Base-by-base conservation (phyloP, 2,329 filamentous ascomycete species). In the Dactylellina leptospora region DNA sequence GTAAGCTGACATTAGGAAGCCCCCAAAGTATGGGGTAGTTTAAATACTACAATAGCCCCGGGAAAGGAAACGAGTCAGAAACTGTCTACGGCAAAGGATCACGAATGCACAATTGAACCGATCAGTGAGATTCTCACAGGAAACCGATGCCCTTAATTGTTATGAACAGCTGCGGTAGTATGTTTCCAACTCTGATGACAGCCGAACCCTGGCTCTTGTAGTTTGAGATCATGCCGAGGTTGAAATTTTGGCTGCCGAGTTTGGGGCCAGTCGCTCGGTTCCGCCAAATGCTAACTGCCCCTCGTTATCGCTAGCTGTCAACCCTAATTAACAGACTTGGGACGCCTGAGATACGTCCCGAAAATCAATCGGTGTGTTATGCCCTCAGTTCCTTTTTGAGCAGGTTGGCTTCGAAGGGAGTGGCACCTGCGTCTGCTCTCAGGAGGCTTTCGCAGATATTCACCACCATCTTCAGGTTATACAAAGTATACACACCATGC, bases 171-270 rank as follows among this genome's bases (percentile, higher is more conserved):
- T 3, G n/a, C n/a, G n/a, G n/a, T n/a, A n/a, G n/a, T 20, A 20
- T 20, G 13, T 62, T 38, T 13, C 33, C 36, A 40, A 33, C 36
- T 36, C 38, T 47, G 18, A 20, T 11, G 63, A 44, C 33, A 59
- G 54, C 63, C 63, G 62, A 64, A 55, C 8, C 42, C 42, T n/a
- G n/a, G 11, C 23, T 8, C 42, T n/a, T 13, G 22, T 48, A 8
- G 27, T 8, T 10, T 27, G 25, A n/a, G 22, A 48, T 42, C 55
- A 10, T 61, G 48, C 64, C 64, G 47, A 54, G 64, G 64, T 50
- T 70, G 61, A 70, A 70, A 70, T 55, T 27, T 50, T 50, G 63
- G 59, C 36, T 56, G 44, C 16, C n/a, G 4, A 42, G 42, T 23
- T 4, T 45, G 8, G n/a, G 51, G 22, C 27, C 23, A 59, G 23